phyloP scores from a whole-genome alignment of 306 rosid species.

The Quercus bicolor region DNA sequence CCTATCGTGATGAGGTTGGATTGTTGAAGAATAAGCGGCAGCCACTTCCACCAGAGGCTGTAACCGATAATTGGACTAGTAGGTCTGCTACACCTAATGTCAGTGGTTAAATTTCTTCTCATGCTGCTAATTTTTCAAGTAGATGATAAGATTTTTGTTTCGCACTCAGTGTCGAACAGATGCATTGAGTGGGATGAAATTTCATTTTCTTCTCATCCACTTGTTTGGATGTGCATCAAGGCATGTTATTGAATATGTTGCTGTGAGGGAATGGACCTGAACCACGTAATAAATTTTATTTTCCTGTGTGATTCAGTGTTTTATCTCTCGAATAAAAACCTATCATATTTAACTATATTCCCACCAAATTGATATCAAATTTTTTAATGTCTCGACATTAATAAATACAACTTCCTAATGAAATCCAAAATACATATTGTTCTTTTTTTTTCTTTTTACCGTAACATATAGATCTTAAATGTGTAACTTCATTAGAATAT shows the following conservation, averaged over 20 bases:
- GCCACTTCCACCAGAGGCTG: conserved; percentile 37
- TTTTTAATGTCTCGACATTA: no score
- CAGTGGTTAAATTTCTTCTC: conserved; percentile 23
- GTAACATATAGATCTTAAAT: no score
- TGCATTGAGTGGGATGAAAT: background rate
- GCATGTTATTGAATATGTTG: background rate
- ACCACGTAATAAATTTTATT: no score
- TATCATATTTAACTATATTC: no score
- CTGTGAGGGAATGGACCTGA: conserved; percentile 1
- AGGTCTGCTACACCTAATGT: conserved; percentile 29
- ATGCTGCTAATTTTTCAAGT: background rate
- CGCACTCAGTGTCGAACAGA: background rate
- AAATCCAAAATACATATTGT: no score
- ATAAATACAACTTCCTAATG: no score
- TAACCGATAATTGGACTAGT: conserved; percentile 41
- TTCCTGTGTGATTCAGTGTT: no score
- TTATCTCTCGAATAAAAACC: no score
- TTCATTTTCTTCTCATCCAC: background rate
- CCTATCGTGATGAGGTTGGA: conserved; percentile 34
- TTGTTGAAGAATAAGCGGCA: conserved; percentile 19
- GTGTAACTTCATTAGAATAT: no score
- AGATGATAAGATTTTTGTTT: background rate
- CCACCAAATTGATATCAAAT: no score
- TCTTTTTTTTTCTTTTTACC: no score
- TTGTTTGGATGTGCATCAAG: background rate